Conservation (phyloP, 169 alveolate genomes). For the Eimeria praecox region DNA sequence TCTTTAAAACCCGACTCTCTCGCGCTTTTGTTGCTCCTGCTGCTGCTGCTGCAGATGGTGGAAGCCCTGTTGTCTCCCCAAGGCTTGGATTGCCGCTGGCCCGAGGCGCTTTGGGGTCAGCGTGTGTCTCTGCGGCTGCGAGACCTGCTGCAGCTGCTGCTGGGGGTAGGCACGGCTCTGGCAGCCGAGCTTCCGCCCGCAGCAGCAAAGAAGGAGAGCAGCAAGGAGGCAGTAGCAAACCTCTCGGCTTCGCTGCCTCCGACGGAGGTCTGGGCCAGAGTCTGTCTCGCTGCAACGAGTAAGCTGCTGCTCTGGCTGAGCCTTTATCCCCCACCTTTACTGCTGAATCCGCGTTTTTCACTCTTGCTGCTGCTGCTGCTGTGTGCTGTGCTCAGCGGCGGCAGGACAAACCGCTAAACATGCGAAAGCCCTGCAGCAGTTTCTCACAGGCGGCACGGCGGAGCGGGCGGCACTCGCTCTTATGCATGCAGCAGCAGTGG, state of each 20-base stretch:
- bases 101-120: constrained; percentile 3
- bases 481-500: constrained; percentile 76
- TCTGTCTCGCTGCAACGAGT: constrained; percentile 48
- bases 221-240: constrained; percentile 28
- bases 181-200: constrained; percentile 29
- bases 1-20: not conserved
- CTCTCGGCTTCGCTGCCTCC: constrained; percentile 18
- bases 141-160: constrained; percentile 67
- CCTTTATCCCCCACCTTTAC: not conserved
- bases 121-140: constrained; percentile 61
- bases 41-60: not conserved
- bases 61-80: constrained; percentile 3
- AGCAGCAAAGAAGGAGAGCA: constrained; percentile 37
- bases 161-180: constrained; percentile 50
- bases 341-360: not conserved
- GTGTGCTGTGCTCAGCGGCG: constrained; percentile 37
- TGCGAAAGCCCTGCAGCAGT: constrained; percentile 55
- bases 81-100: constrained; percentile 14
- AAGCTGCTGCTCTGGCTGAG: constrained; percentile 2
- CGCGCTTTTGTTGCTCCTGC: not conserved
- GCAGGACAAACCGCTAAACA: constrained; percentile 40
- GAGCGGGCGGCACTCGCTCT: constrained; percentile 54
- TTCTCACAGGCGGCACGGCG: constrained; percentile 10
- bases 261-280: constrained; percentile 35
- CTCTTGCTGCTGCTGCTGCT: constrained; percentile 28